Base-by-base conservation (phyloP, 2,329 filamentous ascomycete genomes). In the Fusarium praegraminearum region DNA sequence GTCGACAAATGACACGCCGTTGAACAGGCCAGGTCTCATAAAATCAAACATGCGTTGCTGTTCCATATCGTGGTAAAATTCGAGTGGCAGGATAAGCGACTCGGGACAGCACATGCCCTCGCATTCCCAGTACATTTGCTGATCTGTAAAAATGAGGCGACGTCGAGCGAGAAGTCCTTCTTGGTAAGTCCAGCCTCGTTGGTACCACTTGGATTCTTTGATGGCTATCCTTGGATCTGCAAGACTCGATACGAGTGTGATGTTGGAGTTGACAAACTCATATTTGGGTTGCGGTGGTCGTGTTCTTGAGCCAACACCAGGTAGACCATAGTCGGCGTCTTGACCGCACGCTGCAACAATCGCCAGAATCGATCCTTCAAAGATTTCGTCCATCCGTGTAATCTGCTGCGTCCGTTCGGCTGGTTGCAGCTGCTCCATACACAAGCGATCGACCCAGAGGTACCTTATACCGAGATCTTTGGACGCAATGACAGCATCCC, bases 71-170 rank as follows among this genome's bases (percentile, higher is more conserved):
- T 80, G 75, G 43, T 79, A 77, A n/a, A 74, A 71, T 10, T 75
- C 68, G 1, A 80, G 63, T 0, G 78, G 78, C 12, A 80, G 50
- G 2, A 77, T 67, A 2, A 80, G 63, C 5, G 77, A 76, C 53
- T 80, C 79, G 1, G 78, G 78, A 54, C 78, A 80, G 8, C 76
- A 73, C 79, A 80, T 80, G 47, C 77, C 78, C 43, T 72, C 78
- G 40, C 80, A 82, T 40, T 82, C 78, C 74, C 79, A 81, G 55
- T 80, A 81, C 73, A 80, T 78, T 57, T 81, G 78, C 35, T 78
- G 72, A n/a, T 78, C 74, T 7, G 80, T 81, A 35, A 82, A 82
- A 40, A 81, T 73, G 10, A 82, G 76, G 4, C 80, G 74, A 15
- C 80, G 76, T 12, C 77, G 70, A 13, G 80, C 77, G 6, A 81